These are phyloP conservation scores for Cladosporium velox DNA, from an alignment of 2,329 filamentous ascomycete genomes.

Conservation along the genomic window DNA sequence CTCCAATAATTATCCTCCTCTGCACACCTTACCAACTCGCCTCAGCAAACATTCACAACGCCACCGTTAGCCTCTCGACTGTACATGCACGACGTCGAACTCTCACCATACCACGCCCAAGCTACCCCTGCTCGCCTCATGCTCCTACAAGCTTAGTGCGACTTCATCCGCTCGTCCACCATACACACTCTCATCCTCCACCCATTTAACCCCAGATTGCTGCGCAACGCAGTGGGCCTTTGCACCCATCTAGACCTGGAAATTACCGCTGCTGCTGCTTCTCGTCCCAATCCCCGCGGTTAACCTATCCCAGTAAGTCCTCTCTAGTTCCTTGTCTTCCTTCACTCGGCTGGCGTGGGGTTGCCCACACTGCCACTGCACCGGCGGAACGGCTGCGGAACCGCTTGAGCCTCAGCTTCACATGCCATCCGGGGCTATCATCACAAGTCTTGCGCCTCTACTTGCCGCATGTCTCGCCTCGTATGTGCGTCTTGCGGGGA, in stretches of 20 bases:
- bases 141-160: constrained; percentile 18
- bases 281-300: background rate
- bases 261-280: background rate
- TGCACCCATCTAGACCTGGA: background rate
- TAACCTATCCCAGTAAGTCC: constrained; percentile 2
- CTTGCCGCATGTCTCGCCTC: constrained; percentile 13
- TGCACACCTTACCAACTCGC: background rate
- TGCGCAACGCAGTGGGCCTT: background rate
- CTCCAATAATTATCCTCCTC: background rate
- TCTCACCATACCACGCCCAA: background rate
- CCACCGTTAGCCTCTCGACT: background rate
- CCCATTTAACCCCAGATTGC: constrained; percentile 11
- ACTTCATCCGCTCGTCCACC: constrained; percentile 20
- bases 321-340: background rate
- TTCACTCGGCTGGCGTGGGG: constrained; percentile 11
- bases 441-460: constrained; percentile 14
- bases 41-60: background rate
- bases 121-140: constrained; percentile 17
- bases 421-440: constrained; percentile 11
- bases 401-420: constrained; percentile 21
- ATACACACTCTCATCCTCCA: background rate
- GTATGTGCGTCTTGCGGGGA: constrained; percentile 13
- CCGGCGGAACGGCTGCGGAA: constrained; percentile 21
- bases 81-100: constrained; percentile 6
- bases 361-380: background rate